Conservation (phyloP, 352 stramenopile species). For the Globisporangium uncinulatum region DNA sequence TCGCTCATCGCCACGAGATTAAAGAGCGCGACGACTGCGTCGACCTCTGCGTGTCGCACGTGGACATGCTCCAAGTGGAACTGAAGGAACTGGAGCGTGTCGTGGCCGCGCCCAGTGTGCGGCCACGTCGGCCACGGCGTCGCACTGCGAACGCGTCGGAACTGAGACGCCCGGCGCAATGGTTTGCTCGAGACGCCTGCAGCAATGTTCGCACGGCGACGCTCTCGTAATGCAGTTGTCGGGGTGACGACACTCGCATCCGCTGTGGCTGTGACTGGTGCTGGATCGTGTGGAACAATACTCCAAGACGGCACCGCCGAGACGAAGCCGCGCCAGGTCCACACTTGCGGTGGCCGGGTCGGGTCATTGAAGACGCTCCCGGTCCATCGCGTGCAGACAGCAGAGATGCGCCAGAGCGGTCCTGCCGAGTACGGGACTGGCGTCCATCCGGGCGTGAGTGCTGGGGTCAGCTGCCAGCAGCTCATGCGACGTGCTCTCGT, state of each 20-base stretch:
- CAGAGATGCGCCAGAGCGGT: conserved; percentile 9
- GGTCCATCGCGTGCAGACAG: conserved; percentile 6
- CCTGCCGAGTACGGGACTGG: conserved; percentile 13
- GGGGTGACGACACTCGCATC: too few species aligned
- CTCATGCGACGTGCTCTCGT: too few species aligned
- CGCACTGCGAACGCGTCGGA: not conserved
- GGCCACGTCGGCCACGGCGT: conserved; percentile 2
- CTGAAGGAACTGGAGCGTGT: conserved; percentile 4
- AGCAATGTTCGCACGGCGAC: too few species aligned
- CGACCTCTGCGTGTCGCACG: not conserved
- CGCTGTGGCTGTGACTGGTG: too few species aligned
- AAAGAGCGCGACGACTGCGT: conserved; percentile 22
- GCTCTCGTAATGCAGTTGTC: too few species aligned
- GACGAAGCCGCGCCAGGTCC: not conserved
- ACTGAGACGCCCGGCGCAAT: too few species aligned
- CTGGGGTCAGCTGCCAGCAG: not conserved
- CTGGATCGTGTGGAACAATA: not conserved
- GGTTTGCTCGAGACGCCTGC: too few species aligned
- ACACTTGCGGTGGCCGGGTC: not conserved
- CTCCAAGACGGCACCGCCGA: not conserved
- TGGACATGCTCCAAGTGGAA: not conserved
- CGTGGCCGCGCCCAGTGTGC: not conserved
- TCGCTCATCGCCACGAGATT: conserved; percentile 39
- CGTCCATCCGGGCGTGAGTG: not conserved
- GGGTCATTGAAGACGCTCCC: not conserved